Conservation (phyloP, 2,329 filamentous ascomycete species). For the Endothia cerciana region DNA sequence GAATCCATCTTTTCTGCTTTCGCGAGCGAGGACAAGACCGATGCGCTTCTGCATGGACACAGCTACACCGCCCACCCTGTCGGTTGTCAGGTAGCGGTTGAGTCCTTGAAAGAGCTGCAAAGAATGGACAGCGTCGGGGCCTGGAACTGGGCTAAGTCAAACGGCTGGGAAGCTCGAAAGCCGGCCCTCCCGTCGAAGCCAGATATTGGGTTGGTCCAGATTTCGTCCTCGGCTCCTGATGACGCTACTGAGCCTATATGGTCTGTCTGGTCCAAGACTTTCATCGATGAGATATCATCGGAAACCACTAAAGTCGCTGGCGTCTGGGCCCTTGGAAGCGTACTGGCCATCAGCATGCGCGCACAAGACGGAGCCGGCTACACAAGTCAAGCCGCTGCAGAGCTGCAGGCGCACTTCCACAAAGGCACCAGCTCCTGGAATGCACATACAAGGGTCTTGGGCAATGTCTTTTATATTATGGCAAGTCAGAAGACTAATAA, state of each 20-base stretch:
- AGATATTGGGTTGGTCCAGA: no score
- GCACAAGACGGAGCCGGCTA: constrained; percentile 50
- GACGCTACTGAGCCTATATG: no score
- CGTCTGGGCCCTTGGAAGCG: constrained; percentile 4
- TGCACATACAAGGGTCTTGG: constrained; percentile 58
- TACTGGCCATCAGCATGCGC: constrained; percentile 58
- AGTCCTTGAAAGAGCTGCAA: constrained; percentile 63
- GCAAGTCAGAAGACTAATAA: constrained; percentile 47
- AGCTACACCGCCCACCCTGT: constrained; percentile 86
- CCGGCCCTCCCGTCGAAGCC: no score
- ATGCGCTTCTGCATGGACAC: constrained; percentile 81
- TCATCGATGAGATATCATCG: no score
- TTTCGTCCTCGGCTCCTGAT: no score
- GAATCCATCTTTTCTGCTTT: constrained; percentile 75
- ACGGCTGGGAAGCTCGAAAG: no score
- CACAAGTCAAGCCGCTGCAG: constrained; percentile 50
- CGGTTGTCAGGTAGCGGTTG: constrained; percentile 78
- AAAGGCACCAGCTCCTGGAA: constrained; percentile 45
- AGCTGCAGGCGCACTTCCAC: constrained; percentile 45
- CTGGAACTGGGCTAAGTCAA: constrained; percentile 14
- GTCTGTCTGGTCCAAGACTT: no score
- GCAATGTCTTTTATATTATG: constrained; percentile 64
- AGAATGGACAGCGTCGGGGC: constrained; percentile 56
- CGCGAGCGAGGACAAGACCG: constrained; percentile 71
- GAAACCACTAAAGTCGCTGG: constrained; percentile 7